Base-by-base conservation (phyloP, 169 alveolate genomes). In the Ophryocystis elektroscirrha region DNA sequence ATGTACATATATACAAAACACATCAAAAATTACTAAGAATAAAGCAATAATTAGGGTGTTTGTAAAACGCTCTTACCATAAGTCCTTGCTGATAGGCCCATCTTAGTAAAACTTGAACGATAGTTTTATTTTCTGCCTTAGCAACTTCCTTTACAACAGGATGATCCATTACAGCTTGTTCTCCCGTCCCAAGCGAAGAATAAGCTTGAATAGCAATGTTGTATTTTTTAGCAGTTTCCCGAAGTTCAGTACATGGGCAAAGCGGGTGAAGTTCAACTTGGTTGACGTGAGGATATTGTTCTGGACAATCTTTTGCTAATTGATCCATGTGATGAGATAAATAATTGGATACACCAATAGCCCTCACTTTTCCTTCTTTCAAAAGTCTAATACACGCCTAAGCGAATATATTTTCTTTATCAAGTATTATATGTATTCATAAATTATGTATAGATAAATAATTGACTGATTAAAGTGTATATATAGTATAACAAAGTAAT, bases 261-360 rank as follows among this genome's bases (percentile, higher is more conserved):
- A 38, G 43, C 0, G 64, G 64, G 5, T 56, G 64, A 36, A 51
- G 49, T 24, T 56, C 64, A 6, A 56, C 66, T 54, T 58, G 66
- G 49, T 58, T 50, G 41, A 58, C 61, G 56, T 44, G 42, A 0
- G 66, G 66, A 25, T 32, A 37, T 1, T 45, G 41, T 29, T 35
- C 50, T 15, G 48, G 61, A 15, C 56, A 51, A 25, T 58, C 60
- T 20, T 49, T 51, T 32, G 51, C 29, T 25, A 58, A 55, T 19
- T 58, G 37, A 25, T 58, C 54, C 15, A 58, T 36, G 20, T 58
- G 66, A 2, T 37, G 28, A 23, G 47, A 41, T 16, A 50, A 1
- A 30, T 41, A 58, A 35, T 58, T 58, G 24, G 58, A 47, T 2
- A 58, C 66, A 39, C 66, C 66, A 22, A 58, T 58, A 1, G 66